These are phyloP conservation scores for Leccinum subspadiceum DNA, from an alignment of 1,284 basidiomycete genomes.

Conservation along the genomic window DNA sequence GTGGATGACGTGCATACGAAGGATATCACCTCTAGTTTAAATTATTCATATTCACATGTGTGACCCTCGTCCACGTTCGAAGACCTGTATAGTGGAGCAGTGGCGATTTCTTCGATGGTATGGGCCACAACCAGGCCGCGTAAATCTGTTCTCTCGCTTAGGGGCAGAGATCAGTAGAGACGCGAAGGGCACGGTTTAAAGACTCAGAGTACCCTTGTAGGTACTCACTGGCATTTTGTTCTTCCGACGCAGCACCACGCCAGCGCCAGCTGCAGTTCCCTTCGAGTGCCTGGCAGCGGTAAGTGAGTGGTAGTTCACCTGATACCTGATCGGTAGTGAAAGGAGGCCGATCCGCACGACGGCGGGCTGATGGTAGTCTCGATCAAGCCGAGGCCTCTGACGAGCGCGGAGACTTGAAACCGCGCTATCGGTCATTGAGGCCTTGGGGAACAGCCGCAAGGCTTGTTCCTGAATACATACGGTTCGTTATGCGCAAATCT, in stretches of 20 bases:
- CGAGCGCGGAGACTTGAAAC: background rate
- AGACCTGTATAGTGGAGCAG: no score
- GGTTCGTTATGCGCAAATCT: no score
- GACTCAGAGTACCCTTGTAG: no score
- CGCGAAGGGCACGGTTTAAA: background rate
- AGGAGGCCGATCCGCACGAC: background rate
- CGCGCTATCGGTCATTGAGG: background rate
- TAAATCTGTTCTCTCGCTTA: background rate
- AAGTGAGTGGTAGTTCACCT: background rate
- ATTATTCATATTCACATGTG: no score
- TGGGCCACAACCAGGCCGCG: no score
- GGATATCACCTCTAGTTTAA: no score
- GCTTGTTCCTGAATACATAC: background rate
- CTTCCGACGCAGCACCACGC: background rate
- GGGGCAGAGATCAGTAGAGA: background rate
- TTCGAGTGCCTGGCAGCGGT: background rate
- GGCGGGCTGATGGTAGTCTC: background rate
- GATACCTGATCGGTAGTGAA: background rate
- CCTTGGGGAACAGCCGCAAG: background rate
- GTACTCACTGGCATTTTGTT: background rate
- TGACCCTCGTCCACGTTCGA: no score
- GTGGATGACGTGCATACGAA: no score
- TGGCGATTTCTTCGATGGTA: no score
- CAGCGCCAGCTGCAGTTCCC: background rate
- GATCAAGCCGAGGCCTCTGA: background rate